Evolutionary conservation across 2,329 filamentous ascomycete species (phyloP), one percentile per base, ranked within the genome.

Genomic region (Elsinoe fawcettii): DNA sequence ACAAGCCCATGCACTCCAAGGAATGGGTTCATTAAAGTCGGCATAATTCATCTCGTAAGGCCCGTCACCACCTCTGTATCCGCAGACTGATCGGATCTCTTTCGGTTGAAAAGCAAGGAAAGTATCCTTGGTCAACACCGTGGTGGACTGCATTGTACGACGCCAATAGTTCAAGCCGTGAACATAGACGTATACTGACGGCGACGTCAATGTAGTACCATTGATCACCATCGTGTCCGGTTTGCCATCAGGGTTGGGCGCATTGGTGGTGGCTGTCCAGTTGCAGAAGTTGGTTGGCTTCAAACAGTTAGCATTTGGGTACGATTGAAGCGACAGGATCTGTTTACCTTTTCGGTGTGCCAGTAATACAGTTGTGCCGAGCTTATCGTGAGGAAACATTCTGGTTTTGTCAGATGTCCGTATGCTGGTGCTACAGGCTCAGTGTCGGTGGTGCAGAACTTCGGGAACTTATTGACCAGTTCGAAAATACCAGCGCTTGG

Each of bases 311-410:
- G n/a, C n/a, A n/a, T 37, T 5, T n/a, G 14, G 9, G 34, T 37
- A 3, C 6, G 34, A 12, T 37, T 37, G 34, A 37, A 37, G 34
- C 34, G 34, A n/a, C 34, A 3, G 9, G n/a, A n/a, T n/a, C 14
- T 12, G 14, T 12, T 12, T 14, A 37, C 34, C 34, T 37, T 37
- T 22, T 23, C 20, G 22, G 46, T 51, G 25, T 30, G 25, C 46
- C 46, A 51, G 25, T 51, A 51, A 25, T 32, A 51, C 14, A 51
- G 11, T 16, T 51, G 46, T n/a, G 46, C 46, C 14, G 46, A 51
- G 5, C 27, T 32, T 6, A 34, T 32, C 5, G 23, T 34, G 12
- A 51, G 20, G 25, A 32, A 51, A 18, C 46, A 51, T 16, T 51
- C 25, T 9, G n/a, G 8, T 7, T 32, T 18, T 7, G 46, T 51